A percentile compares a stretch with the other conserved stretches of the same genome.
These are phyloP conservation scores for Scheffersomyces titani DNA, from an alignment of 1,139 yeast genomes.

Conservation along the genomic window DNA sequence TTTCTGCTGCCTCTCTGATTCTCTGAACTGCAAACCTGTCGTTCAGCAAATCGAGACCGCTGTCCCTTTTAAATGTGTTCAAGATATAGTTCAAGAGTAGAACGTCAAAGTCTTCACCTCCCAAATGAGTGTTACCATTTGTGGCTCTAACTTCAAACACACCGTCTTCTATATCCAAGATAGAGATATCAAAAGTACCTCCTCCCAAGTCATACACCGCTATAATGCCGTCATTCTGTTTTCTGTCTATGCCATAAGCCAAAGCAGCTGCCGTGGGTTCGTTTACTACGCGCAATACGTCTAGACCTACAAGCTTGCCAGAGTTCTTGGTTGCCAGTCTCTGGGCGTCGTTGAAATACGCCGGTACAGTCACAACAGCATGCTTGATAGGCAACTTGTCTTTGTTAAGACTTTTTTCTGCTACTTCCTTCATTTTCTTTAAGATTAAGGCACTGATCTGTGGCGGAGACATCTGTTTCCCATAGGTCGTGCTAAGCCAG, in stretches of 20 bases:
- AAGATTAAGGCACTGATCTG: slow-evolving; percentile 57
- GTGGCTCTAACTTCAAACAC: slow-evolving; percentile 82
- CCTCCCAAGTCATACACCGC: slow-evolving; percentile 86
- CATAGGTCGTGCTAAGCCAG: slow-evolving; percentile 48
- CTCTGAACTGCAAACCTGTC: slow-evolving; percentile 61
- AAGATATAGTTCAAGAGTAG: slow-evolving; percentile 56
- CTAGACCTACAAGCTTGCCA: slow-evolving; percentile 65
- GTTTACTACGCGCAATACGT: slow-evolving; percentile 68
- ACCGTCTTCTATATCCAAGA: slow-evolving; percentile 76
- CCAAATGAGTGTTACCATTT: slow-evolving; percentile 83
- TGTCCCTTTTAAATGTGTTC: slow-evolving; percentile 41
- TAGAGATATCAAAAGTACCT: slow-evolving; percentile 81
- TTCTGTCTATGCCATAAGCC: slow-evolving; percentile 69
- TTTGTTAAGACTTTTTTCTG: slow-evolving; percentile 47
- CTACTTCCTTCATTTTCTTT: slow-evolving; percentile 56
- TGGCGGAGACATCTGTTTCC: slow-evolving; percentile 49
- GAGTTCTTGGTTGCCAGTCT: slow-evolving; percentile 77
- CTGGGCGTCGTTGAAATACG: slow-evolving; percentile 77
- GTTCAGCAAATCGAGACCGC: slow-evolving; percentile 46
- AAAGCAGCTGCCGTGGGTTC: slow-evolving; percentile 85
- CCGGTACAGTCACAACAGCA: slow-evolving; percentile 81
- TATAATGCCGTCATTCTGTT: slow-evolving; percentile 56
- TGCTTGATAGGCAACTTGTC: slow-evolving; percentile 38
- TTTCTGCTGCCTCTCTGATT: slow-evolving; percentile 71
- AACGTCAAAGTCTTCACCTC: slow-evolving; percentile 82